phyloP scores from a whole-genome alignment of 495 filamentous ascomycete genomes.

The Penicillium manginii region DNA sequence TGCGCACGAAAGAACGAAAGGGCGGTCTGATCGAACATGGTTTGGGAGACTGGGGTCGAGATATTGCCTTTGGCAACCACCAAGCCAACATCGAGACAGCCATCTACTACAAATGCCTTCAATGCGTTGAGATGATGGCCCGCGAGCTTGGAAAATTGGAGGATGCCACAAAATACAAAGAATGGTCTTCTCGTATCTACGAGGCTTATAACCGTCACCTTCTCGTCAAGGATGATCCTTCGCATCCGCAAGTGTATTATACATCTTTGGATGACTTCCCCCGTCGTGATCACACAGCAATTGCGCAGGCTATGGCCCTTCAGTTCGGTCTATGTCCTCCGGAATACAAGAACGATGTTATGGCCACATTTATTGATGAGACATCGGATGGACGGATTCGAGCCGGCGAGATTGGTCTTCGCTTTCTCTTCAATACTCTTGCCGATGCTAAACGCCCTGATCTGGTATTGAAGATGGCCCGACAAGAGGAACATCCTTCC shows the following conservation, averaged over 20 bases:
- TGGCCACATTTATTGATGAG: slow-evolving; percentile 30
- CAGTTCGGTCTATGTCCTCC: slow-evolving; percentile 28
- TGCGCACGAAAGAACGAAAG: slow-evolving; percentile 30
- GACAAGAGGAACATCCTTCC: slow-evolving; percentile 35
- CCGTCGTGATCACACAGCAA: slow-evolving; percentile 25
- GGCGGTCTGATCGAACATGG: slow-evolving; percentile 35
- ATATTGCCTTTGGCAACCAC: slow-evolving; percentile 36
- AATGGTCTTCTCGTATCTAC: slow-evolving; percentile 28
- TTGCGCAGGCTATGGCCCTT: slow-evolving; percentile 32
- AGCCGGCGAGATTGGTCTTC: slow-evolving; percentile 33
- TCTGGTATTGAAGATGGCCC: slow-evolving; percentile 31
- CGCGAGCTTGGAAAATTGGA: slow-evolving; percentile 24
- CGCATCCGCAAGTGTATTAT: slow-evolving; percentile 26
- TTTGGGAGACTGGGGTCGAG: slow-evolving; percentile 34
- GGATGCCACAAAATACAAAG: slow-evolving; percentile 21
- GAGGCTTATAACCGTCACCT: slow-evolving; percentile 29
- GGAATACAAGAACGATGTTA: slow-evolving; percentile 25
- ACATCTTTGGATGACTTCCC: slow-evolving; percentile 31
- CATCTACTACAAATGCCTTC: slow-evolving; percentile 34
- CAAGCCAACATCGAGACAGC: slow-evolving; percentile 38
- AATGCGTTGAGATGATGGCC: slow-evolving; percentile 32
- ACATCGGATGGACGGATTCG: slow-evolving; percentile 25
- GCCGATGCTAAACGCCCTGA: slow-evolving; percentile 31
- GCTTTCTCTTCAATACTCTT: slow-evolving; percentile 31
- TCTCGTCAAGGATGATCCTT: slow-evolving; percentile 24